A percentile compares a stretch with the other conserved stretches of the same genome.
These are phyloP conservation scores for Rhamnella rubrinervis DNA, from an alignment of 331 rosid species.

Conservation along the genomic window DNA sequence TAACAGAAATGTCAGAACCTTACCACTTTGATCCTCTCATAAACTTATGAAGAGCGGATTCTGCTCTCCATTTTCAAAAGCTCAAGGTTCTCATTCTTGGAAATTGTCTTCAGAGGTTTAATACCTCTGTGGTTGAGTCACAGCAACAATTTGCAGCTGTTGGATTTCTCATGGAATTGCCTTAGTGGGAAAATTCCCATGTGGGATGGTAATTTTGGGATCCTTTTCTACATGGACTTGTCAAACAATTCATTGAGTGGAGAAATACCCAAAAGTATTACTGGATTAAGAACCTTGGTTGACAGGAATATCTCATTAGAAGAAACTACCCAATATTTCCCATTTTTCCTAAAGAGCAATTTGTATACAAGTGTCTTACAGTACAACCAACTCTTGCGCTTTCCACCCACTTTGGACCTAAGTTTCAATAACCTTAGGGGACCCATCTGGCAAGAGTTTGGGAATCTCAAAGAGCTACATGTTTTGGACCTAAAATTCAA, in stretches of 20 bases:
- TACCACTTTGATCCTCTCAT: conserved; percentile 23
- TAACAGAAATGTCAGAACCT: conserved; percentile 26
- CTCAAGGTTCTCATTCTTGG: conserved; percentile 26
- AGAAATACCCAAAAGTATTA: conserved; percentile 27
- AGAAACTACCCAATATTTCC: conserved; percentile 27
- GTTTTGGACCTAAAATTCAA: conserved; percentile 18
- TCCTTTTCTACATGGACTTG: conserved; percentile 35
- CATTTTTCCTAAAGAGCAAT: conserved; percentile 25
- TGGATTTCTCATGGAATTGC: conserved; percentile 37
- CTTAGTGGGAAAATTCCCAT: conserved; percentile 21
- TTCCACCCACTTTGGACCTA: conserved; percentile 26
- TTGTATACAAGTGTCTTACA: conserved; percentile 9
- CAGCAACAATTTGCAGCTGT: conserved; percentile 20
- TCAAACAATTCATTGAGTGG: conserved; percentile 32
- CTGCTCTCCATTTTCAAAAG: conserved; percentile 15
- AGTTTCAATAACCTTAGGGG: conserved; percentile 29
- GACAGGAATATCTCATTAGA: neutral
- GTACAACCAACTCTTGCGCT: conserved; percentile 30
- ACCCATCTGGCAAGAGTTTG: conserved; percentile 33
- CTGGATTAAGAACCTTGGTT: conserved; percentile 18
- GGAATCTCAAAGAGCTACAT: conserved; percentile 28
- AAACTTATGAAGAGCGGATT: conserved; percentile 29
- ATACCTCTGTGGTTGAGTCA: conserved; percentile 30
- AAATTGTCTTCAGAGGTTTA: conserved; percentile 27
- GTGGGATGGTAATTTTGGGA: conserved; percentile 22